A percentile compares a stretch with the other conserved stretches of the same genome.
Evolutionary conservation across 169 alveolate species (phyloP).

Genomic region (Cryptosporidium ryanae): DNA sequence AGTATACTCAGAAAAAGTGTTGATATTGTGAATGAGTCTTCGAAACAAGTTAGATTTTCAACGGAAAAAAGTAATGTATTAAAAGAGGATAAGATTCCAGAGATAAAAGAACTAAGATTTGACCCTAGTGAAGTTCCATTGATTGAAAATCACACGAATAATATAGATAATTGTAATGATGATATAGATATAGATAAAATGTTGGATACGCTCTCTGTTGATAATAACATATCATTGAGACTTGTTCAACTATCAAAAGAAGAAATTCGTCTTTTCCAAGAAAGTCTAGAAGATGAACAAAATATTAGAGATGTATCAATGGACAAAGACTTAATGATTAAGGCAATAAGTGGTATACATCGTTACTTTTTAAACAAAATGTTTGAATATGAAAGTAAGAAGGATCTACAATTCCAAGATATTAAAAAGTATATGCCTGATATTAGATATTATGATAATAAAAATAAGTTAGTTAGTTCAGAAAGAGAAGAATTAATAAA

Average conservation of each 20-base stretch:
- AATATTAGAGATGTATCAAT: background rate
- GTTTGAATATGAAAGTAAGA: conserved; percentile 40
- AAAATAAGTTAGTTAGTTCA: conserved; percentile 7
- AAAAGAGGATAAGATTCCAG: background rate
- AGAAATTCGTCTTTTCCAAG: conserved; percentile 27
- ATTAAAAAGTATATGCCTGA: conserved; percentile 4
- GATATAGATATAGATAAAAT: background rate
- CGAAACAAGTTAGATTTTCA: conserved; percentile 61
- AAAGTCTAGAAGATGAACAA: background rate
- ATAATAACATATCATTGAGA: conserved; percentile 43
- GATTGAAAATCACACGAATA: conserved; percentile 1
- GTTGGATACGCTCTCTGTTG: conserved; percentile 44
- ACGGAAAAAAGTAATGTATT: background rate
- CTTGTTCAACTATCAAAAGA: conserved; percentile 64
- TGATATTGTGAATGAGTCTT: conserved; percentile 25
- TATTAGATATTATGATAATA: background rate
- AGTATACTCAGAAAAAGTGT: conserved; percentile 66
- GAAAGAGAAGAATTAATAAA: conserved; percentile 65
- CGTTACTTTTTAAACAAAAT: conserved; percentile 38
- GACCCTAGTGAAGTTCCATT: conserved; percentile 66
- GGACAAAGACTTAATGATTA: conserved; percentile 24
- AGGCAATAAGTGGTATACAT: conserved; percentile 59
- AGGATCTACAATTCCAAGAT: conserved; percentile 24
- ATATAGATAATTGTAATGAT: conserved; percentile 1
- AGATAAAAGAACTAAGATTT: conserved; percentile 38